Conservation (phyloP, 768 basidiomycete genomes). For the Lyophyllum atratum region DNA sequence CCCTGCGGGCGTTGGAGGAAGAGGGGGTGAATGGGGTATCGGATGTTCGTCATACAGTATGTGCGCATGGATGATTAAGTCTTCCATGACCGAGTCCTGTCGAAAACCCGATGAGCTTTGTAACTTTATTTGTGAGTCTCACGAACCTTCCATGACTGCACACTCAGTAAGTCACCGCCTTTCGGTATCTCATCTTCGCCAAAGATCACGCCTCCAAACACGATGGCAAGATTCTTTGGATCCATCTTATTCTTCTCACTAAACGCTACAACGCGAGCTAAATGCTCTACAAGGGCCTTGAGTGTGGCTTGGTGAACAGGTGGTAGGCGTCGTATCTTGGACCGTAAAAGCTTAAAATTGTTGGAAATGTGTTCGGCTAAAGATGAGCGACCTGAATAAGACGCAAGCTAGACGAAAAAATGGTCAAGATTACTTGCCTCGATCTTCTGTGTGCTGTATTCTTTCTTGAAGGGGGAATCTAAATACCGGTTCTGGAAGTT, state of each 20-base stretch:
- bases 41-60: slow-evolving; percentile 66
- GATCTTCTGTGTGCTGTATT: slow-evolving; percentile 74
- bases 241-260: slow-evolving; percentile 92
- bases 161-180: slow-evolving; percentile 70
- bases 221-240: slow-evolving; percentile 86
- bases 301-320: slow-evolving; percentile 84
- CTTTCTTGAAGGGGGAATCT: slow-evolving; percentile 79
- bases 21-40: slow-evolving; percentile 59
- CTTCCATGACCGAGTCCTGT: slow-evolving; percentile 71
- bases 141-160: slow-evolving; percentile 74
- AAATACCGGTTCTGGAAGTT: slow-evolving; percentile 90
- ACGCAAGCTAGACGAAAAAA: neutral
- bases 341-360: slow-evolving; percentile 77
- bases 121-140: neutral
- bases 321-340: slow-evolving; percentile 83
- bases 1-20: slow-evolving; percentile 71
- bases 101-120: neutral
- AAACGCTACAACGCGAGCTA: slow-evolving; percentile 66
- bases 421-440: slow-evolving; percentile 47
- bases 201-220: slow-evolving; percentile 87
- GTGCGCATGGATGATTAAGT: slow-evolving; percentile 71
- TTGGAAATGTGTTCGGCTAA: slow-evolving; percentile 72
- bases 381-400: neutral
- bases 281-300: slow-evolving; percentile 79
- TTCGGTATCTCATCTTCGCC: slow-evolving; percentile 91